Evolutionary conservation across 2,329 filamentous ascomycete genomes (phyloP).

Genomic region (Pestalotiopsis sp.): DNA sequence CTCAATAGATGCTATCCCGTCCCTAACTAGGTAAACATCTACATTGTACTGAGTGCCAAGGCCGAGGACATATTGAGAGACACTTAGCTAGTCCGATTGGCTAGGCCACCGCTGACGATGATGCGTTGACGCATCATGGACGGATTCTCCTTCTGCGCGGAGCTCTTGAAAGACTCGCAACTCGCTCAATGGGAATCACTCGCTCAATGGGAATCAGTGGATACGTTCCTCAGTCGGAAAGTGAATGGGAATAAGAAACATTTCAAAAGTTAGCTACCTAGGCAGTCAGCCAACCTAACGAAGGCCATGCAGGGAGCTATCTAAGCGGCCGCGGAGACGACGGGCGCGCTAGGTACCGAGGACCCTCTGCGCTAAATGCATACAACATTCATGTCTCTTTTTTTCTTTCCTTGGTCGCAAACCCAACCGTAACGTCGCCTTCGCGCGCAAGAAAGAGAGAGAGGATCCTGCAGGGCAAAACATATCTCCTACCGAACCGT

Average conservation of each 20-base stretch:
- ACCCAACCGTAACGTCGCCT: background rate
- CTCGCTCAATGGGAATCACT: background rate
- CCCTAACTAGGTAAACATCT: background rate
- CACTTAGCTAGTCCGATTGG: background rate
- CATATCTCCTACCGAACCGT: background rate
- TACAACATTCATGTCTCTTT: background rate
- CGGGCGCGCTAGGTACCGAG: too few relatives aligned
- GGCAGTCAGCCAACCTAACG: background rate
- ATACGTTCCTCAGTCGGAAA: background rate
- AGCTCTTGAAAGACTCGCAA: background rate
- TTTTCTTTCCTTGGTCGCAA: background rate
- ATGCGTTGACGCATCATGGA: background rate
- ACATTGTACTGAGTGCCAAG: background rate
- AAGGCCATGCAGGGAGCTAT: background rate
- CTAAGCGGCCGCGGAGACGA: background rate
- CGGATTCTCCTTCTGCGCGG: background rate
- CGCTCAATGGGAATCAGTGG: background rate
- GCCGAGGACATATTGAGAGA: background rate
- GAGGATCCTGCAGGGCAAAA: background rate
- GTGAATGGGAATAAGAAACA: slow-evolving; percentile 4
- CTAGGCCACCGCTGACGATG: background rate
- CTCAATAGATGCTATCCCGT: too few relatives aligned
- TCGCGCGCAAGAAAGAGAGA: background rate
- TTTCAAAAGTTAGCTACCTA: background rate
- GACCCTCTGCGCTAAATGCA: too few relatives aligned